Percentiles rank a stretch among this genome's conserved stretches.
These are phyloP conservation scores for Globisporangium spiculum DNA, from an alignment of 352 stramenopile species.

Conservation along the genomic window DNA sequence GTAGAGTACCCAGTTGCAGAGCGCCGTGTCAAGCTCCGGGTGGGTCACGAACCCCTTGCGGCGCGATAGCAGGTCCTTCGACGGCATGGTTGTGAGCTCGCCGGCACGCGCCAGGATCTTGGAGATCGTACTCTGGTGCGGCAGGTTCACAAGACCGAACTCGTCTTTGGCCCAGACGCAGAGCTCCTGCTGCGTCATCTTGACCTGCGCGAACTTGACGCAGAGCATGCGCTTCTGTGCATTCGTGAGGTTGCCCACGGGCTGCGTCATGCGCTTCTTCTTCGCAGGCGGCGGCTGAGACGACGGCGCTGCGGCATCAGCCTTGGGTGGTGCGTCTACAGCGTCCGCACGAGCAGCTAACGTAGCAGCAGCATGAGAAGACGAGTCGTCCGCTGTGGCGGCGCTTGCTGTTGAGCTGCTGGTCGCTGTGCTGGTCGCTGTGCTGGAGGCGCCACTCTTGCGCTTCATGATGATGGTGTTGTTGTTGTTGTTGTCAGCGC, in stretches of 20 bases:
- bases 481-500: background rate
- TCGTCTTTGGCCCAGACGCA: constrained; percentile 58
- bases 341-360: background rate
- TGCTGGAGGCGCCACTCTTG: constrained; percentile 3
- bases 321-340: background rate
- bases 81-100: constrained; percentile 49
- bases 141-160: constrained; percentile 52
- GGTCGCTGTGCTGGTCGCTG: background rate
- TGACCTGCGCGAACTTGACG: constrained; percentile 50
- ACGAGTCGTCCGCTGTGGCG: background rate
- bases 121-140: constrained; percentile 63
- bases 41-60: constrained; percentile 46
- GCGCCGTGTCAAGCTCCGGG: constrained; percentile 54
- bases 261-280: constrained; percentile 41
- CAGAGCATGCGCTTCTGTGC: constrained; percentile 58
- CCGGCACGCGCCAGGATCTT: constrained; percentile 49
- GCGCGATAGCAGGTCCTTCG: constrained; percentile 35
- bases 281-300: constrained; percentile 21
- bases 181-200: constrained; percentile 65
- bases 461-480: constrained; percentile 4
- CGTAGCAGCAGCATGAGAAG: background rate
- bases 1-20: constrained; percentile 61
- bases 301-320: background rate
- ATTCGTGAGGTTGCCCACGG: constrained; percentile 61
- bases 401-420: background rate